These are phyloP conservation scores for Cercophora newfieldiana DNA, from an alignment of 495 filamentous ascomycete genomes.

Conservation along the genomic window DNA sequence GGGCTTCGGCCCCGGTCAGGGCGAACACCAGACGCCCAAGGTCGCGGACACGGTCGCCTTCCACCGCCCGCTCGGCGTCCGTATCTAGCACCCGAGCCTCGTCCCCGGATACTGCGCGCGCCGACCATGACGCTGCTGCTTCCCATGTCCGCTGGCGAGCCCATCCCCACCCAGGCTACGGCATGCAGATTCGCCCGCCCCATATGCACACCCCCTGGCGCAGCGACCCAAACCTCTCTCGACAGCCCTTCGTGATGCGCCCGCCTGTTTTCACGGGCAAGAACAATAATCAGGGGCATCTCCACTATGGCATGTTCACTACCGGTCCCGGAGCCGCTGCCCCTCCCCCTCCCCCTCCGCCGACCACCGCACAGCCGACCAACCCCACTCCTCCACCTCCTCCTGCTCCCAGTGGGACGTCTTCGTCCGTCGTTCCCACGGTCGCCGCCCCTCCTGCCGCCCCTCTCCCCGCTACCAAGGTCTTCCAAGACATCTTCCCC, in stretches of 20 bases:
- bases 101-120: neutral
- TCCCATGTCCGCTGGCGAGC: neutral
- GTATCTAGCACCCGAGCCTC: conserved; percentile 31
- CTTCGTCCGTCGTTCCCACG: neutral
- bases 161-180: neutral
- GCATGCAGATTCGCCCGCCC: neutral
- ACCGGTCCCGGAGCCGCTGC: neutral
- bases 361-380: neutral
- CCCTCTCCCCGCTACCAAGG: neutral
- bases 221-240: conserved; percentile 1
- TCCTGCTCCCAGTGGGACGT: neutral
- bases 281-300: neutral
- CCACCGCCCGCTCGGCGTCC: conserved; percentile 10
- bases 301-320: neutral
- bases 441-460: neutral
- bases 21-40: conserved; percentile 10
- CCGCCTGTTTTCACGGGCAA: neutral
- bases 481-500: neutral
- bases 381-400: neutral
- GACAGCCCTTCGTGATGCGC: neutral
- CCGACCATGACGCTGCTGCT: neutral
- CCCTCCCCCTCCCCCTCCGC: neutral
- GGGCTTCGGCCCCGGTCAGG: neutral
- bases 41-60: conserved; percentile 24
- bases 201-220: conserved; percentile 1